Evolutionary conservation across 306 rosid genomes (phyloP), one percentile per base, ranked within the genome.

Genomic region (Pyrus bretschneideri): DNA sequence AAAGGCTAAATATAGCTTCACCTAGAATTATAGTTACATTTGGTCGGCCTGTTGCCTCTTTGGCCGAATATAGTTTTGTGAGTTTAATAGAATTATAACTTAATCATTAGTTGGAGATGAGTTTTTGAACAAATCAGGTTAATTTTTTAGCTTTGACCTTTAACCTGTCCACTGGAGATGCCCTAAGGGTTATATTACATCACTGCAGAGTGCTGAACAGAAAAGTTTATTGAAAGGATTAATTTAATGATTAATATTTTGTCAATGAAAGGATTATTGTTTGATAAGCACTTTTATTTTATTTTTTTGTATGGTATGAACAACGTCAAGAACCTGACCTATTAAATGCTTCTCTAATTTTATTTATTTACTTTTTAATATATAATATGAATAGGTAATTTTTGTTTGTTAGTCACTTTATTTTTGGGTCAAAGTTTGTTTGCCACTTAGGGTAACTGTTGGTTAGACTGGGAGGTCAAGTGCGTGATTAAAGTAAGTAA

Each of bases 401-500:
- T 35, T 35, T 35, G 42, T 35, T 35, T 35, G 42, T 35, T 35
- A 6, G 42, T 7, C 42, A 35, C 42, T 35, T 35, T 35, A 35
- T 35, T 35, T 35, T 35, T 35, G 9, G 42, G 42, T 35, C 42
- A 35, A 35, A 35, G 42, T 35, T 35, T 70, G 77, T 76, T 80
- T 25, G 73, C 84, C 74, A 81, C 79, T 82, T 21, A 1, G 29
- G 13, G 8, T 15, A 30, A 58, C 55, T 71, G 70, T 31, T 9
- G 75, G 42, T 71, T 38, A 72, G 65, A 40, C 54, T 13, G 49
- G 29, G 62, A 44, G 79, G 23, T 27, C 67, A 60, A 49, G 81
- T 77, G 72, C 71, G 63, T 72, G 81, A 77, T 60, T 46, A 35
- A 51, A 70, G 77, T 57, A 66, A 58, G 60, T 67, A 40, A 58